phyloP scores from a whole-genome alignment of 129 eudicot genomes.

The Escallonia herrerae region DNA sequence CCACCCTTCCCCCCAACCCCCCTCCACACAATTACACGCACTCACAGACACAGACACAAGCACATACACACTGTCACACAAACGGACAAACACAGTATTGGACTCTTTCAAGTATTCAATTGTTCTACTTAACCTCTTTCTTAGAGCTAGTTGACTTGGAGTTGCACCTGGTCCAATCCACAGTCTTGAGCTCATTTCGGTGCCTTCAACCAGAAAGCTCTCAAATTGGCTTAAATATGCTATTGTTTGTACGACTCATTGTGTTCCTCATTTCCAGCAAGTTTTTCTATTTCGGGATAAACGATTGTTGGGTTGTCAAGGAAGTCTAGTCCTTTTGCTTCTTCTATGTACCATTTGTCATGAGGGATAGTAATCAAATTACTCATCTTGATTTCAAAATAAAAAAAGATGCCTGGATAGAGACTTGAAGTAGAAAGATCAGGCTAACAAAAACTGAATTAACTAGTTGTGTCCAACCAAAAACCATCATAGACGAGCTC shows the following conservation, averaged over 20 bases:
- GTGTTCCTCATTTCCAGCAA: too few relatives aligned
- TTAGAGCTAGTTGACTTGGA: constrained; percentile 22
- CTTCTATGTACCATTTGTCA: background rate
- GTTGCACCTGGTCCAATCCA: constrained; percentile 32
- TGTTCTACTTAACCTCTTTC: constrained; percentile 43
- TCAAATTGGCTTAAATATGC: background rate
- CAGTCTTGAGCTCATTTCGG: constrained; percentile 16
- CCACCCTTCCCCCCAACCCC: too few relatives aligned
- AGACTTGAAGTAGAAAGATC: constrained; percentile 13
- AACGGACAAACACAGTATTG: too few relatives aligned
- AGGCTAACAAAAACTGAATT: constrained; percentile 27
- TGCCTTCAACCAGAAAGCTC: constrained; percentile 15
- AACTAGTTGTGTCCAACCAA: constrained; percentile 43
- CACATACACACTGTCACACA: too few relatives aligned
- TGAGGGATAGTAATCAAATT: background rate
- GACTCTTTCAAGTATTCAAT: constrained; percentile 44
- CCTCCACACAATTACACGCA: too few relatives aligned
- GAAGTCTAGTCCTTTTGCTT: constrained; percentile 12
- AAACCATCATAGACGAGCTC: constrained; percentile 42
- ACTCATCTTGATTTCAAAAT: constrained; percentile 2
- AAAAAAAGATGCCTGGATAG: constrained; percentile 4
- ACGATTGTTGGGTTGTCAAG: constrained; percentile 1
- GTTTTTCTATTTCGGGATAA: constrained; percentile 11
- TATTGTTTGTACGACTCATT: constrained; percentile 4
- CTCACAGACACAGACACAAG: too few relatives aligned